Conservation (phyloP, 495 filamentous ascomycete species). For the Trypethelium eluteriae region DNA sequence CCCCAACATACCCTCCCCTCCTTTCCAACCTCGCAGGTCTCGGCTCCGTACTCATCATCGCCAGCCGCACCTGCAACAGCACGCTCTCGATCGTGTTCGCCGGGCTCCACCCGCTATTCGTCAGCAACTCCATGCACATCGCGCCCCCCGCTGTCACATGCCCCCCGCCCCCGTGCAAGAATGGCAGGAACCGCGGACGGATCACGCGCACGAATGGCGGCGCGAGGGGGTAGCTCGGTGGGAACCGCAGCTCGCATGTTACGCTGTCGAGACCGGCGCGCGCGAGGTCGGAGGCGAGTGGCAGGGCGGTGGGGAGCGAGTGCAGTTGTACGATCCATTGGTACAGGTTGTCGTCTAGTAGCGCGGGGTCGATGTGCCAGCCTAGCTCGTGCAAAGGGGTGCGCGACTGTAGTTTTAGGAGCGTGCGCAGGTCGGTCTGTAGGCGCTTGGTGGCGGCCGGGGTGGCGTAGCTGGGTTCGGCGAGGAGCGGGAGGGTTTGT, state of each 20-base stretch:
- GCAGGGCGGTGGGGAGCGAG: slow-evolving; percentile 62
- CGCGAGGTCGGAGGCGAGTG: slow-evolving; percentile 71
- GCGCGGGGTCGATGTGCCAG: slow-evolving; percentile 67
- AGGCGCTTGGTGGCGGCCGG: slow-evolving; percentile 53
- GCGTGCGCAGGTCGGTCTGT: slow-evolving; percentile 51
- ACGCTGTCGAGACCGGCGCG: slow-evolving; percentile 52
- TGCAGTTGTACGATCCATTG: slow-evolving; percentile 94
- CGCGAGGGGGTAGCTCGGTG: slow-evolving; percentile 60
- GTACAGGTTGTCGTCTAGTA: slow-evolving; percentile 59
- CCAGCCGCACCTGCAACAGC: slow-evolving; percentile 73
- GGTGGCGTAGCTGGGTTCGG: slow-evolving; percentile 63
- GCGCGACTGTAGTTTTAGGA: slow-evolving; percentile 56
- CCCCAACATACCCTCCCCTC: neutral
- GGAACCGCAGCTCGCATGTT: slow-evolving; percentile 75
- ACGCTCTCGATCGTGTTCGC: slow-evolving; percentile 69
- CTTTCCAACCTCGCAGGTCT: slow-evolving; percentile 59
- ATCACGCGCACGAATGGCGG: slow-evolving; percentile 85
- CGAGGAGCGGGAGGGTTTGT: slow-evolving; percentile 48
- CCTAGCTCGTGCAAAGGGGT: slow-evolving; percentile 64
- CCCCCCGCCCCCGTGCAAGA: slow-evolving; percentile 67
- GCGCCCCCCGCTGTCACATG: slow-evolving; percentile 85
- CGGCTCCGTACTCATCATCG: slow-evolving; percentile 60
- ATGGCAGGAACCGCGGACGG: slow-evolving; percentile 68
- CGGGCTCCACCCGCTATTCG: slow-evolving; percentile 72
- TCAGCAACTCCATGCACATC: slow-evolving; percentile 88